These are phyloP conservation scores for Pseudogymnoascus sp. DNA, from an alignment of 2,329 filamentous ascomycete species.

Conservation along the genomic window DNA sequence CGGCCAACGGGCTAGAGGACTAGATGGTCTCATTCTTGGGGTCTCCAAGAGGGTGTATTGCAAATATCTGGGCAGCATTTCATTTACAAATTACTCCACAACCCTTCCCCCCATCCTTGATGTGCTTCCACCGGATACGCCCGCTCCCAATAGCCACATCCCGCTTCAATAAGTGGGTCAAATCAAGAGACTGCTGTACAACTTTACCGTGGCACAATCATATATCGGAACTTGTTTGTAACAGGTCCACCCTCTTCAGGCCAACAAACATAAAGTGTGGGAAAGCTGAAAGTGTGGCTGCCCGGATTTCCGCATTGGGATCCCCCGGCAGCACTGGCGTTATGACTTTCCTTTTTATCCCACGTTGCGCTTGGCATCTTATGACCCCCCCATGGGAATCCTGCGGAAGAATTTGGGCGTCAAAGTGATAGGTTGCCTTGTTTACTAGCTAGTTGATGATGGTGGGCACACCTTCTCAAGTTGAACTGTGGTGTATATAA, in stretches of 20 bases:
- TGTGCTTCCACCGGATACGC: not conserved
- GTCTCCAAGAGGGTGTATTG: not conserved
- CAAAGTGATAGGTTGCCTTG: not conserved
- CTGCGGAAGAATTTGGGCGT: not conserved
- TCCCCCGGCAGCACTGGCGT: not conserved
- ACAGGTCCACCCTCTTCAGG: not conserved
- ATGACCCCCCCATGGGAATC: not conserved
- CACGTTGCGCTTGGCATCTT: not conserved
- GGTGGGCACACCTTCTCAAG: not conserved
- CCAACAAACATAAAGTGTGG: not conserved
- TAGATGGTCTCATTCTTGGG: not conserved
- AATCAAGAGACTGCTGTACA: not conserved
- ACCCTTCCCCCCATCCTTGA: not conserved
- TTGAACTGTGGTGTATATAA: not conserved
- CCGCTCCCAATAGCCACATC: conserved; percentile 4
- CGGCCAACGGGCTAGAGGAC: not conserved
- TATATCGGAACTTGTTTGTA: conserved; percentile 4
- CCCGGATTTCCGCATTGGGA: not conserved
- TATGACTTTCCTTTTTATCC: conserved; percentile 7
- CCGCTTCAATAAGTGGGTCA: conserved; percentile 1
- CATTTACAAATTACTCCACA: not conserved
- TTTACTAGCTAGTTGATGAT: not conserved
- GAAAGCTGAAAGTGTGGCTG: not conserved
- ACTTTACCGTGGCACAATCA: not conserved
- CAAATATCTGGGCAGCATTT: not conserved